phyloP scores from a whole-genome alignment of 2,329 filamentous ascomycete genomes.

The Diplocarpon mali region DNA sequence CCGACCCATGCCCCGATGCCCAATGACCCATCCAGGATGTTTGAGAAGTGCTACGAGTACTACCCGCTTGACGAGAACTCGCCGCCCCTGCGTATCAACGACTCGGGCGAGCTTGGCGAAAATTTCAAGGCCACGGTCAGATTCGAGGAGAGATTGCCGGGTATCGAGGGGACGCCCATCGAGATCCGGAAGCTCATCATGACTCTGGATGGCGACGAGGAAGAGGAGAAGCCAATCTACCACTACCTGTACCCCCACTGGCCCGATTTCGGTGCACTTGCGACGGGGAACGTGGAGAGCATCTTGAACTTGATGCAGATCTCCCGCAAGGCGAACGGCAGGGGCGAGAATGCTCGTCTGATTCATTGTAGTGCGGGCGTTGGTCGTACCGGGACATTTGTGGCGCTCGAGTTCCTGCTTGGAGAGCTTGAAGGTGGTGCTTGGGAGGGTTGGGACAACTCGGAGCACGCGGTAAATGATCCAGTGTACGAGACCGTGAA shows the following conservation, averaged over 20 bases:
- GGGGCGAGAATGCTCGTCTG: constrained; percentile 60
- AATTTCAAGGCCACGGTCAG: constrained; percentile 58
- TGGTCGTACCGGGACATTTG: constrained; percentile 89
- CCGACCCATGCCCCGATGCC: constrained; percentile 52
- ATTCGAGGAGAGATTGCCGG: constrained; percentile 40
- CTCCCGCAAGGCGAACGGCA: constrained; percentile 46
- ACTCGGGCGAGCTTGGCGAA: constrained; percentile 52
- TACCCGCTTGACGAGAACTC: constrained; percentile 54
- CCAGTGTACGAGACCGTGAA: constrained; percentile 73
- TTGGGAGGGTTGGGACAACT: constrained; percentile 24
- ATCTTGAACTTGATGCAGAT: constrained; percentile 61
- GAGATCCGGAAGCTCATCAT: constrained; percentile 66
- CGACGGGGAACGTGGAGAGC: constrained; percentile 51
- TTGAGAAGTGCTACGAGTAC: constrained; percentile 77
- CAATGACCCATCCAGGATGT: constrained; percentile 38
- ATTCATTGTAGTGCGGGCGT: constrained; percentile 87
- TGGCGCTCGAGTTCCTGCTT: constrained; percentile 85
- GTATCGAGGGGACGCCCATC: constrained; percentile 45
- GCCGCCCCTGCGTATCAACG: constrained; percentile 45
- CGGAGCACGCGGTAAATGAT: constrained; percentile 40
- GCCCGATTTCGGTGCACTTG: constrained; percentile 83
- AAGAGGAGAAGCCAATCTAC: constrained; percentile 56
- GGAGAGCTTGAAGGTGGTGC: constrained; percentile 68
- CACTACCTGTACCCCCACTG: constrained; percentile 80
- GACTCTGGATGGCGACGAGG: constrained; percentile 29